These are phyloP conservation scores for Microdochium bolleyi DNA, from an alignment of 2,329 filamentous ascomycete genomes.

Conservation along the genomic window DNA sequence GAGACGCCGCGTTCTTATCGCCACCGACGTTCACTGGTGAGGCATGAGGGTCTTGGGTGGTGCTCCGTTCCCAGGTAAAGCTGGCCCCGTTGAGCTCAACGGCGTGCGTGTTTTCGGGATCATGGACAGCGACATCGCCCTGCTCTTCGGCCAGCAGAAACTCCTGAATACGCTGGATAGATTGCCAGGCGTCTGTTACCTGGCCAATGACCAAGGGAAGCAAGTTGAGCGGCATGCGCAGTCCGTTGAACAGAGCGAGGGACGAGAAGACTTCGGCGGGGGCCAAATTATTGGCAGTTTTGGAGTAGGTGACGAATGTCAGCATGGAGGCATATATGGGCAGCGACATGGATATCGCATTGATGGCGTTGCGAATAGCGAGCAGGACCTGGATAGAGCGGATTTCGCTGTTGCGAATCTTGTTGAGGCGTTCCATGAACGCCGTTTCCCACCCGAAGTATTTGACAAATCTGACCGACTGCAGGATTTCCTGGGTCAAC, in stretches of 20 bases:
- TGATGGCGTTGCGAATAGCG: slow-evolving; percentile 76
- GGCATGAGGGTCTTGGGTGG: slow-evolving; percentile 43
- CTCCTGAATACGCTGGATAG: slow-evolving; percentile 76
- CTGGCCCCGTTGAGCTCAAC: slow-evolving; percentile 64
- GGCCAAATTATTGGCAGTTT: slow-evolving; percentile 57
- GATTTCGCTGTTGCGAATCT: slow-evolving; percentile 72
- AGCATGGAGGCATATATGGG: slow-evolving; percentile 95
- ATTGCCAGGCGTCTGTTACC: slow-evolving; percentile 82
- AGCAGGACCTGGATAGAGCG: slow-evolving; percentile 75
- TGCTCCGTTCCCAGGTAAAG: slow-evolving; percentile 80
- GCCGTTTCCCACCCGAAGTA: slow-evolving; percentile 93
- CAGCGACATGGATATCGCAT: slow-evolving; percentile 75
- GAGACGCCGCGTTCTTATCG: slow-evolving; percentile 35
- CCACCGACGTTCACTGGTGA: slow-evolving; percentile 35
- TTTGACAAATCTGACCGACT: slow-evolving; percentile 90
- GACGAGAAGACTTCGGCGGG: slow-evolving; percentile 87
- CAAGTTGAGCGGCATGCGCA: slow-evolving; percentile 84
- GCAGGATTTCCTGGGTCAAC: slow-evolving; percentile 85
- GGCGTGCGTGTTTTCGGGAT: slow-evolving; percentile 54
- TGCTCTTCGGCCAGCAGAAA: slow-evolving; percentile 83
- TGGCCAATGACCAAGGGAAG: slow-evolving; percentile 84
- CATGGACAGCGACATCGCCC: slow-evolving; percentile 55
- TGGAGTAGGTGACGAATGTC: slow-evolving; percentile 76
- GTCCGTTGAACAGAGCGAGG: slow-evolving; percentile 83
- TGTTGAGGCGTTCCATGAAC: slow-evolving; percentile 68